phyloP scores from a whole-genome alignment of 139 green algal species.

The Volvox reticuliferus region DNA sequence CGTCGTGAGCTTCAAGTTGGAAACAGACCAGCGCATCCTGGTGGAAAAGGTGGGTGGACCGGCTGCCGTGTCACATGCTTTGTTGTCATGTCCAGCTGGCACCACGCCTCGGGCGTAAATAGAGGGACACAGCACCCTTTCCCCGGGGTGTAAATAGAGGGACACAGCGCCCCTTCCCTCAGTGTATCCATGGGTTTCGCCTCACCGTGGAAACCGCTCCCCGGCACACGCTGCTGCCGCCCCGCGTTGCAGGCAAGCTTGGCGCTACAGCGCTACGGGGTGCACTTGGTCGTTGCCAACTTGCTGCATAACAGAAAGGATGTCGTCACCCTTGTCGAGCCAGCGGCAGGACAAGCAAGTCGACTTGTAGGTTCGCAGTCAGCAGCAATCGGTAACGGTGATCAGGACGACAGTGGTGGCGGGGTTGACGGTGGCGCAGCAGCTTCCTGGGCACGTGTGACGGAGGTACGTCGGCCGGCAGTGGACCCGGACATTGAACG shows the following conservation, averaged over 20 bases:
- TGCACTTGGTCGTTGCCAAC: conserved; percentile 97
- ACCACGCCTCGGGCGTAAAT: too few relatives aligned
- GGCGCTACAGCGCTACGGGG: conserved; percentile 80
- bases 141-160: too few relatives aligned
- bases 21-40: conserved; percentile 87
- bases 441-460: not conserved
- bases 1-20: conserved; percentile 98
- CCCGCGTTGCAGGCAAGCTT: conserved; percentile 61
- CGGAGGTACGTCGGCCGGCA: conserved; percentile 41
- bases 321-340: conserved; percentile 74
- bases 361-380: too few relatives aligned
- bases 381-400: too few relatives aligned
- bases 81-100: too few relatives aligned
- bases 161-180: too few relatives aligned
- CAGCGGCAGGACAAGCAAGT: not conserved
- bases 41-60: conserved; percentile 29
- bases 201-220: too few relatives aligned
- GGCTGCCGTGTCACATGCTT: too few relatives aligned
- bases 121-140: too few relatives aligned
- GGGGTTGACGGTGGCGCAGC: not conserved
- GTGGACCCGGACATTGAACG: conserved; percentile 61
- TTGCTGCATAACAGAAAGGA: conserved; percentile 91
- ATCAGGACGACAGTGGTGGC: not conserved
- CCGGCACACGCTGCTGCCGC: too few relatives aligned
- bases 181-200: too few relatives aligned